Evolutionary conservation across 139 green algal genomes (phyloP), one percentile per base, ranked within the genome.

Genomic region (Tetradesmus obliquus): DNA sequence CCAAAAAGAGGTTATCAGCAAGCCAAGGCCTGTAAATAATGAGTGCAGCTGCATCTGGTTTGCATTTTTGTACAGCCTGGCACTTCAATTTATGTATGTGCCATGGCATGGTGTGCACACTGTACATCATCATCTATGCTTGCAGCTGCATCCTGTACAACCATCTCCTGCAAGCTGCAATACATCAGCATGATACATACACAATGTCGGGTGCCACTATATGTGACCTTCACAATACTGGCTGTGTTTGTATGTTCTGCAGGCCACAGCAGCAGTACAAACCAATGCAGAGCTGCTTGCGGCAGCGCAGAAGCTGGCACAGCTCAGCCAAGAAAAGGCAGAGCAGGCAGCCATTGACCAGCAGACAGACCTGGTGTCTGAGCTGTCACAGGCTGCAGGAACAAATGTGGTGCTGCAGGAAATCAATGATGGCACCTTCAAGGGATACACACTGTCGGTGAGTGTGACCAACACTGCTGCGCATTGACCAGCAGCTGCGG

Each of bases 381-480:
- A 88, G 60, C 51, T 92, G 80, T 88, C 80, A 32, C 51, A 53
- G 32, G 88, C 88, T 55, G 88, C 88, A 69, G 88, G 88, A 12
- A 72, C 60, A 24, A 81, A 92, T 17, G 87, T 24, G 8, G 66
- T 92, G 12, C 2, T 83, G 2, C 24, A 24, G 19, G 80, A 88
- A 62, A 58, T 92, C 51, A 92, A 92, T 45, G 62, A 92, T 55
- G 88, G 88, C 2, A 88, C 3, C 19, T 92, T 92, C 88, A 83
- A 83, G 54, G 80, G 19, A 10, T 88, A 88, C 66, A 88, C 88
- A 22, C 81, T 92, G 20, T 76, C 88, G 15, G 87, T 91, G 76
- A 55, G 86, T 76, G 74, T 17, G 3, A 6, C 3, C 19, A 66
- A 66, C 57, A 9, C 57, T 66, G 9, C 57, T 8, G 8, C 72